phyloP scores from a whole-genome alignment of 495 filamentous ascomycete genomes.

The Daldinia decipiens region DNA sequence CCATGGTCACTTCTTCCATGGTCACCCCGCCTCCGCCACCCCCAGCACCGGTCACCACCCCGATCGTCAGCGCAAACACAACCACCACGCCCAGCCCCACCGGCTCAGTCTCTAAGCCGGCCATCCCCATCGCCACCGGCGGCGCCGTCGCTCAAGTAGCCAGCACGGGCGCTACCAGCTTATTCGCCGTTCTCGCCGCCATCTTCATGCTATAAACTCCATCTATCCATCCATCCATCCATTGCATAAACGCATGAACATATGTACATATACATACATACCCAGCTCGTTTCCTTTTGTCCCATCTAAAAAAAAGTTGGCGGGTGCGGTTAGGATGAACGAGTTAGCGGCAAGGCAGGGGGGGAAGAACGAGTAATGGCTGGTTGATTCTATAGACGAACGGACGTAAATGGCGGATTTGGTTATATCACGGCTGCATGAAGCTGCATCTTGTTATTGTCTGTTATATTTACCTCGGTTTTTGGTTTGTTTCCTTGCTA shows the following conservation, averaged over 20 bases:
- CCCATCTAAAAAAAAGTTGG: neutral
- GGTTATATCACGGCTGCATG: neutral
- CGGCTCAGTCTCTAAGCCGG: slow-evolving; percentile 30
- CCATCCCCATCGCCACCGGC: slow-evolving; percentile 46
- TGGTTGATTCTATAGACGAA: neutral
- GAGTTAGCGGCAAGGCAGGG: neutral
- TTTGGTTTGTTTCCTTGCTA: neutral
- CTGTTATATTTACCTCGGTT: neutral
- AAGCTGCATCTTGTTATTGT: slow-evolving; percentile 1
- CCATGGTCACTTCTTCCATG: neutral
- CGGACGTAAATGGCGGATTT: neutral
- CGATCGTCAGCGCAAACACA: slow-evolving; percentile 30
- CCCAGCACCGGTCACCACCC: neutral
- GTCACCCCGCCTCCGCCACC: neutral
- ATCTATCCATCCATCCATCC: neutral
- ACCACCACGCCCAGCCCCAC: slow-evolving; percentile 27
- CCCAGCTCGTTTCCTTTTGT: slow-evolving; percentile 9
- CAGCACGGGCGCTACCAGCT: slow-evolving; percentile 17
- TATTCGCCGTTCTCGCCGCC: slow-evolving; percentile 28
- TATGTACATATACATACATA: too few relatives aligned
- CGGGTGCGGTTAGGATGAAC: neutral
- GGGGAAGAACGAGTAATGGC: neutral
- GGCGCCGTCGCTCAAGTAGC: slow-evolving; percentile 45
- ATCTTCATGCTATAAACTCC: slow-evolving; percentile 17
- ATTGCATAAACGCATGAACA: neutral